Evolutionary conservation across 208 protist species (phyloP).

Genomic region (Trypanosoma melophagium): DNA sequence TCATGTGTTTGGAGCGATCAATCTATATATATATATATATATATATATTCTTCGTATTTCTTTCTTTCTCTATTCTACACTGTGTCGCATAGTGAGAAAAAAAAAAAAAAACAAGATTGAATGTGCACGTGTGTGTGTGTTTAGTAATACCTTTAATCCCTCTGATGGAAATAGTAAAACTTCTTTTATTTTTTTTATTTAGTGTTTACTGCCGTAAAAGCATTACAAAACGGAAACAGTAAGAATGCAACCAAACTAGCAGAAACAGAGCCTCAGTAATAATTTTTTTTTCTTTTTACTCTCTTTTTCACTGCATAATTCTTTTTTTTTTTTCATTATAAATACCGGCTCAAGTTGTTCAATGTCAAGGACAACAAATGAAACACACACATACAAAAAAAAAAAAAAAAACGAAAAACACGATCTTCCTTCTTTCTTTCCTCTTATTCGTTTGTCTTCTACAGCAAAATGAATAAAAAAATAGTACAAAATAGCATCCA

Average conservation of each 20-base stretch:
- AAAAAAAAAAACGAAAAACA: not conserved
- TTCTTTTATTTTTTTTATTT: not conserved
- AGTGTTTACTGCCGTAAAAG: too few relatives aligned
- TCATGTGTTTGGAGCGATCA: too few relatives aligned
- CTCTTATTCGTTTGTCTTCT: not conserved
- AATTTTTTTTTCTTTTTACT: not conserved
- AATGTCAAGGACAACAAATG: conserved; percentile 13
- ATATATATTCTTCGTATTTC: not conserved
- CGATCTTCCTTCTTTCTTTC: not conserved
- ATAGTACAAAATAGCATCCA: too few relatives aligned
- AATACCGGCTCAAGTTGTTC: not conserved
- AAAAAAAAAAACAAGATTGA: too few relatives aligned
- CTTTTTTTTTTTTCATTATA: not conserved
- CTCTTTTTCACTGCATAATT: not conserved
- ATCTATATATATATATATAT: too few relatives aligned
- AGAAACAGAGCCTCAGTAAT: not conserved
- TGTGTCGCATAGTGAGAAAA: too few relatives aligned
- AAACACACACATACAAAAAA: not conserved
- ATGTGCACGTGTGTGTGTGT: too few relatives aligned
- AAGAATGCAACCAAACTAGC: conserved; percentile 3
- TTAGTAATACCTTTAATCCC: not conserved
- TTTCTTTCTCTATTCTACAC: not conserved
- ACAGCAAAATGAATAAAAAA: too few relatives aligned
- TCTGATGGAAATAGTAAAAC: not conserved
- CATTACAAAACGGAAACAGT: not conserved